Evolutionary conservation across 257 asterid species (phyloP), one percentile per base, ranked within the genome.

Genomic region (Echium plantagineum): DNA sequence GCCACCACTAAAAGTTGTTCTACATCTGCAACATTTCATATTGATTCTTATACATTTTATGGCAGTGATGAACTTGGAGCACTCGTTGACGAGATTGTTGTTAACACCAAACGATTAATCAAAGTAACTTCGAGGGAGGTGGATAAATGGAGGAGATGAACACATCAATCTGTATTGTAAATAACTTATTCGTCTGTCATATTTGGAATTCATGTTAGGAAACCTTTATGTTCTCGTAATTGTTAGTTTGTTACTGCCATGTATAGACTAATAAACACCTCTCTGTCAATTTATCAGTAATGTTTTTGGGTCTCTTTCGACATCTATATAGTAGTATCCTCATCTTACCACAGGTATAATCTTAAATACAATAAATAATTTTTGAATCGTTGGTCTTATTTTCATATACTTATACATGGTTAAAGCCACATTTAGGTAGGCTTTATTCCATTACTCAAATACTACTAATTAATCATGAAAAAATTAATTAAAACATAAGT

Each of bases 111-210:
- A 47, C 74, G 61, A 60, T 60, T 78, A 20, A 69, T 78, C 60
- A 68, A 62, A 53, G 76, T 77, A 61, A 75, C 76, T 66, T 57
- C 83, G 5, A 77, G 63, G 51, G 81, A 75, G 72, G 57, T 72
- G 58, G 83, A 78, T n/a, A 78, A 78, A 57, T 72, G 81, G 81
- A 69, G 68, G 35, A 67, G 76, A 51, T 28, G 49, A 42, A 17
- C 49, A 2, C 16, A 42, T 42, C 17, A 42, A 42, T 17, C 13
- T 10, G 16, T 42, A 10, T 42, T 42, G 10, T 42, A 42, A 7
- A 35, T 35, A 35, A 3, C 47, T 35, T 35, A 35, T 35, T 10
- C 5, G 47, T 35, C 26, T 35, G 47, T 12, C 49, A 42, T 42
- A 42, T 42, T 42, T 42, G 16, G 49, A 42, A 42, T 3, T 42